Evolutionary conservation across 805 yeast species (phyloP).

Genomic region (Lachancea cidri): DNA sequence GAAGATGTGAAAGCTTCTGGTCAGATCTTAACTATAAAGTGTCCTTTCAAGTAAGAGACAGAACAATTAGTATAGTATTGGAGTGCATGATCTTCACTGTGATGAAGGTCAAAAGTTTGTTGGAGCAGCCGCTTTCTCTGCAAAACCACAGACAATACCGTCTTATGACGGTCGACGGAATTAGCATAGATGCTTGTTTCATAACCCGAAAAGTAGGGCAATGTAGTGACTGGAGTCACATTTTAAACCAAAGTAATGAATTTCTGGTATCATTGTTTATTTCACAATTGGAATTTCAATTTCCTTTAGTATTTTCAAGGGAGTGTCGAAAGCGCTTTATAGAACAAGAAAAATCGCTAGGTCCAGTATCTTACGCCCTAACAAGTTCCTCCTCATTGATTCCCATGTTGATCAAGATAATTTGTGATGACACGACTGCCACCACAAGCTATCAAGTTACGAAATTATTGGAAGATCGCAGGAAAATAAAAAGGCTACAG

Average conservation of each 20-base stretch:
- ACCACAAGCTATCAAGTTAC: constrained; percentile 21
- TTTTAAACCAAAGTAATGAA: constrained; percentile 21
- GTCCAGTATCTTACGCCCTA: constrained; percentile 26
- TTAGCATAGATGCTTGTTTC: constrained; percentile 5
- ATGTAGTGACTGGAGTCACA: background rate
- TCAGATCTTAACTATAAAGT: constrained; percentile 6
- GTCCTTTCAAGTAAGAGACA: background rate
- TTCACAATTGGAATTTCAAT: constrained; percentile 32
- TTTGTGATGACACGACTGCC: constrained; percentile 18
- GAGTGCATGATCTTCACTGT: constrained; percentile 6
- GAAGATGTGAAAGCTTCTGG: constrained; percentile 7
- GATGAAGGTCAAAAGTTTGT: constrained; percentile 9
- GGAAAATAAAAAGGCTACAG: constrained; percentile 3
- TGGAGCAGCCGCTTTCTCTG: constrained; percentile 12
- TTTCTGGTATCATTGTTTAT: constrained; percentile 25
- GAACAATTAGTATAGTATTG: constrained; percentile 1
- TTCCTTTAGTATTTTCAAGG: constrained; percentile 32
- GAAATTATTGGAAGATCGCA: constrained; percentile 1
- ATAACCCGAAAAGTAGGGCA: background rate
- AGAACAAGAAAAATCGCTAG: constrained; percentile 20
- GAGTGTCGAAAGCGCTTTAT: constrained; percentile 18
- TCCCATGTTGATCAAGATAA: constrained; percentile 18
- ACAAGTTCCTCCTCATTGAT: constrained; percentile 20
- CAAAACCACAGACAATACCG: constrained; percentile 2
- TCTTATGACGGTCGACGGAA: constrained; percentile 2